A percentile compares a stretch with the other conserved stretches of the same genome.
These are phyloP conservation scores for Trichothecium roseum DNA, from an alignment of 2,329 filamentous ascomycete species.

Conservation along the genomic window DNA sequence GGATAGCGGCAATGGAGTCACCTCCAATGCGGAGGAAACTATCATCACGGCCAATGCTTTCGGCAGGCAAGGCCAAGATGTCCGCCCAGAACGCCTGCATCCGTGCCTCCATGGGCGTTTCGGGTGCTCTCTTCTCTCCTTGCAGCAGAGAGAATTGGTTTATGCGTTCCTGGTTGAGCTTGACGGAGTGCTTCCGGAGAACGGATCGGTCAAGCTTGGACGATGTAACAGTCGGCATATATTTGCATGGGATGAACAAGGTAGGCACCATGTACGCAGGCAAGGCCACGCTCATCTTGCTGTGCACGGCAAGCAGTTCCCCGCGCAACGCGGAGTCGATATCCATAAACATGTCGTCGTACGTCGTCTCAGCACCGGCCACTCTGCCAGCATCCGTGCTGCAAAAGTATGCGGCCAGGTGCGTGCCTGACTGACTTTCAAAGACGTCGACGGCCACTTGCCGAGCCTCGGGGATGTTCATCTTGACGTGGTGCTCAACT, in stretches of 20 bases:
- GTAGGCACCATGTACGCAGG: constrained; percentile 12
- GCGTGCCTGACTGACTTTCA: background rate
- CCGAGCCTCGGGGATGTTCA: background rate
- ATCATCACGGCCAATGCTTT: constrained; percentile 15
- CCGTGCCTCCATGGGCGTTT: constrained; percentile 17
- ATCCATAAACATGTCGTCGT: constrained; percentile 6
- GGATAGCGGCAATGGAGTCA: constrained; percentile 9
- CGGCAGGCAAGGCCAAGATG: constrained; percentile 30
- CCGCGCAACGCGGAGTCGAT: constrained; percentile 4
- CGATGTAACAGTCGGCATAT: constrained; percentile 11
- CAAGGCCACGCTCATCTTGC: constrained; percentile 5
- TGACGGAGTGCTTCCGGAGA: background rate
- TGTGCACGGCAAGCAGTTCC: constrained; percentile 7
- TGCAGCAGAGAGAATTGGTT: background rate
- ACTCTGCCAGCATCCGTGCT: background rate
- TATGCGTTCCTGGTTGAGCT: background rate
- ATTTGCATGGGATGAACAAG: constrained; percentile 9
- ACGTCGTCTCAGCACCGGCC: background rate
- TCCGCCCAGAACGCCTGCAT: constrained; percentile 37
- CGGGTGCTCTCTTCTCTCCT: constrained; percentile 1
- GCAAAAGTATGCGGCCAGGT: constrained; percentile 3
- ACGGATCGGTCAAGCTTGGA: constrained; percentile 9
- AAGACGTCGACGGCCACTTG: constrained; percentile 3
- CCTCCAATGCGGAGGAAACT: constrained; percentile 8
- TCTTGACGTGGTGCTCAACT: constrained; percentile 1